Conservation (phyloP, 225 moss, liverwort and hornwort species). For the Antitrichia curtipendula region DNA sequence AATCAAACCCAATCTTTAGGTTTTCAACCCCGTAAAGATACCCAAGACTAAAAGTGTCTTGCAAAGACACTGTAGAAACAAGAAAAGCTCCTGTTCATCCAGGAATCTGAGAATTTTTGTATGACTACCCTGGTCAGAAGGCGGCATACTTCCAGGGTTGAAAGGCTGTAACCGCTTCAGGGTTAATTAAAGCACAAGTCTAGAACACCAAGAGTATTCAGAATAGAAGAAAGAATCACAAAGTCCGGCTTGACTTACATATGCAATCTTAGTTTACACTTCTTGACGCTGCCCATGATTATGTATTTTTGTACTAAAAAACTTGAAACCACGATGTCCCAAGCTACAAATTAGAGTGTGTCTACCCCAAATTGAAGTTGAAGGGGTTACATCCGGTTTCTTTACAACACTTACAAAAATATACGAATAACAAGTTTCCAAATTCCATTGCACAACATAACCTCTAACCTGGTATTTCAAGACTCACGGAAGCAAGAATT, state of each 20-base stretch:
- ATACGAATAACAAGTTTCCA: not conserved
- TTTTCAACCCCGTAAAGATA: not conserved
- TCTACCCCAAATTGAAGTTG: not conserved
- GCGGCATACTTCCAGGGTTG: not conserved
- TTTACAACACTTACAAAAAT: not conserved
- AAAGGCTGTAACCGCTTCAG: not conserved
- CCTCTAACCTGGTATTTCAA: not conserved
- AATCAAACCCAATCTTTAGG: not conserved
- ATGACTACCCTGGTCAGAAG: not conserved
- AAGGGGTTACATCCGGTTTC: not conserved
- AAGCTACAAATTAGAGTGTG: not conserved
- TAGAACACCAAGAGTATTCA: not conserved
- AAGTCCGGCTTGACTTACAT: not conserved
- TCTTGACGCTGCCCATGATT: not conserved
- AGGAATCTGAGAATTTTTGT: not conserved
- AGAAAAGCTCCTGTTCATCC: not conserved
- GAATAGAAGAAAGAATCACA: not conserved
- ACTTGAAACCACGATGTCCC: not conserved
- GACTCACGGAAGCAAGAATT: not conserved
- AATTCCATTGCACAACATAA: conserved; percentile 8
- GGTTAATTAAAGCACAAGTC: not conserved
- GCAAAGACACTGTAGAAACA: not conserved
- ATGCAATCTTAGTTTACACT: not conserved
- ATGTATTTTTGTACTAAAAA: not conserved
- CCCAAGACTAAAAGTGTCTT: not conserved